Percentiles rank a stretch among this genome's conserved stretches.
Evolutionary conservation across 2,329 filamentous ascomycete species (phyloP).

Genomic region (Beauveria sp.): DNA sequence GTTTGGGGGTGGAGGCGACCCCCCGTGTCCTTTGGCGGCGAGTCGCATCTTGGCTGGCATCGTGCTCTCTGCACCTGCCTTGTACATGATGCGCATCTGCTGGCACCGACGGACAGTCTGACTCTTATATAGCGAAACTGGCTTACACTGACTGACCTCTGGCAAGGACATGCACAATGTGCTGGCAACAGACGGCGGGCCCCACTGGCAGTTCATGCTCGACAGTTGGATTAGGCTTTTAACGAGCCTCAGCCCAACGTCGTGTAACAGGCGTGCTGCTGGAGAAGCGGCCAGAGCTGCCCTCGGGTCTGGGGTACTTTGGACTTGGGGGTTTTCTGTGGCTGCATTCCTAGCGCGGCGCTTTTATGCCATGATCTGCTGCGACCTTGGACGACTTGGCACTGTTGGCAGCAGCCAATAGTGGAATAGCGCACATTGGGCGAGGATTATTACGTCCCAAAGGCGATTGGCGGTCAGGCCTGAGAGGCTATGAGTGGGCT

Average conservation of each 20-base stretch:
- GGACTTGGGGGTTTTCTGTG: neutral
- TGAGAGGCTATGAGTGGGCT: neutral
- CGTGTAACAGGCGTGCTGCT: neutral
- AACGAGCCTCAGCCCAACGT: constrained; percentile 3
- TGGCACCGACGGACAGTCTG: neutral
- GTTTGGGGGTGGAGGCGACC: neutral
- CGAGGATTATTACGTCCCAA: neutral
- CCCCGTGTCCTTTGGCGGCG: neutral
- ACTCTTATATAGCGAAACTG: constrained; percentile 2
- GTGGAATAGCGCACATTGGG: neutral
- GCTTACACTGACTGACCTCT: neutral
- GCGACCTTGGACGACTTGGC: neutral
- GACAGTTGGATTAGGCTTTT: constrained; percentile 1
- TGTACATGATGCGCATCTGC: neutral
- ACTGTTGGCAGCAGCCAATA: neutral
- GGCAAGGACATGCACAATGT: constrained; percentile 1
- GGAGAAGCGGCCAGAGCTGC: neutral
- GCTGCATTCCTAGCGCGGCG: neutral
- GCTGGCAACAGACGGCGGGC: neutral
- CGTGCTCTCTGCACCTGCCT: neutral
- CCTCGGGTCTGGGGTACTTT: neutral
- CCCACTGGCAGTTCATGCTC: neutral
- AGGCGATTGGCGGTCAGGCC: neutral
- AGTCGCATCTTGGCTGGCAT: neutral
- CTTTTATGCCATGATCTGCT: neutral